Percentiles rank a stretch among this genome's conserved stretches.
Evolutionary conservation across 257 asterid species (phyloP).

Genomic region (Solanum lignicaule): DNA sequence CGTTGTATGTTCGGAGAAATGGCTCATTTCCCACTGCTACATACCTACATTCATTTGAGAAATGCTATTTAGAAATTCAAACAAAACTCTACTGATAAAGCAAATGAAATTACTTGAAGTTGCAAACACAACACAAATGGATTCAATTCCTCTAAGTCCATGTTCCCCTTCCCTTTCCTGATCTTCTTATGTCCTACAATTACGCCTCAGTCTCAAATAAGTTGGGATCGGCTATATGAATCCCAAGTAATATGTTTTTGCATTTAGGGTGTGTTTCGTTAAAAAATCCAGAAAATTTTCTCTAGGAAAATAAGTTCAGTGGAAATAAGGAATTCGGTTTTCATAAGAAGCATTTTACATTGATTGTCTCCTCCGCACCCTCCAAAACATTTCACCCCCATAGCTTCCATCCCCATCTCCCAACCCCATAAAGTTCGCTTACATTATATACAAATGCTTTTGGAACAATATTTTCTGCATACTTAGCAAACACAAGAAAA

Average conservation of each 20-base stretch:
- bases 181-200: not conserved
- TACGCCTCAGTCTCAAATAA: not conserved
- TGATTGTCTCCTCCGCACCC: not conserved
- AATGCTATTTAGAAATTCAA: not conserved
- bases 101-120: not conserved
- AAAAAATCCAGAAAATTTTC: not conserved
- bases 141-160: not conserved
- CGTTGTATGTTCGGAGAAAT: conserved; percentile 11
- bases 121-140: not conserved
- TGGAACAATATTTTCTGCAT: not conserved
- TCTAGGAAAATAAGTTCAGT: not conserved
- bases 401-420: not conserved
- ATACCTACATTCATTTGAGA: not conserved
- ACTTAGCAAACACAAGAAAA: not conserved
- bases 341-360: not conserved
- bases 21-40: conserved; percentile 7
- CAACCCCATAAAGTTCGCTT: not conserved
- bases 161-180: not conserved
- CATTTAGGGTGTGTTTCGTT: not conserved
- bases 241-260: not conserved
- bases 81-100: not conserved
- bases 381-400: not conserved
- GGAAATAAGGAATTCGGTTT: not conserved
- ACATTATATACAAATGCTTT: not conserved
- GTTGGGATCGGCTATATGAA: not conserved